A percentile compares a stretch with the other conserved stretches of the same genome.
Conservation (phyloP, 495 filamentous ascomycete species). For the Neurospora sublineolata region DNA sequence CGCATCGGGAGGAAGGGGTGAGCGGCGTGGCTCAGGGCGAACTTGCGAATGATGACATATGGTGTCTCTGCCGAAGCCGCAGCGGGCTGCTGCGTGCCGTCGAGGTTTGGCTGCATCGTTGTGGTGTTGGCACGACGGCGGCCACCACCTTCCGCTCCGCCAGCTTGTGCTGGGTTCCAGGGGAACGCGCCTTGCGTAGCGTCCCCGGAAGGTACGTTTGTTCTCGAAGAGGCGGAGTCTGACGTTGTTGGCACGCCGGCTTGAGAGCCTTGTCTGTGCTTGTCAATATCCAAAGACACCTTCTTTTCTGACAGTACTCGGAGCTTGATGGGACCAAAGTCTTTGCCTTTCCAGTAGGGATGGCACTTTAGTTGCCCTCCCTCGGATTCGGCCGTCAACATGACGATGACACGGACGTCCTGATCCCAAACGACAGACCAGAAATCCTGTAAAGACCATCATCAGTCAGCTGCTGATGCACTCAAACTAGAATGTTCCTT, state of each 20-base stretch:
- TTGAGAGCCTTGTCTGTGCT: slow-evolving; percentile 22
- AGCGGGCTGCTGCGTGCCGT: background rate
- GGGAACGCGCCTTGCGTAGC: background rate
- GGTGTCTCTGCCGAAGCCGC: slow-evolving; percentile 41
- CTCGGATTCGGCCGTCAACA: slow-evolving; percentile 91
- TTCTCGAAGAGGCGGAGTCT: slow-evolving; percentile 11
- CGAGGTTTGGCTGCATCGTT: slow-evolving; percentile 13
- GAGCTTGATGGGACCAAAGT: slow-evolving; percentile 71
- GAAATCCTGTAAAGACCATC: slow-evolving; percentile 62
- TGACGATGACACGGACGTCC: slow-evolving; percentile 86
- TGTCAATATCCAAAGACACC: slow-evolving; percentile 59
- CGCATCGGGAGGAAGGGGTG: slow-evolving; percentile 78
- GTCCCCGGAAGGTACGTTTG: background rate
- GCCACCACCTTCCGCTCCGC: slow-evolving; percentile 8
- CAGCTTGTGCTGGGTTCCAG: background rate
- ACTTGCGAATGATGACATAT: slow-evolving; percentile 75
- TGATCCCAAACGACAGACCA: slow-evolving; percentile 98
- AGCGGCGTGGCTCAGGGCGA: slow-evolving; percentile 63
- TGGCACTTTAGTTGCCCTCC: slow-evolving; percentile 93
- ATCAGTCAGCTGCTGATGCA: slow-evolving; percentile 26
- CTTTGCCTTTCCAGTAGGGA: slow-evolving; percentile 73
- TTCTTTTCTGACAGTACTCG: slow-evolving; percentile 69
- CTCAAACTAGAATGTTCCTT: background rate
- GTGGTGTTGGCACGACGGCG: slow-evolving; percentile 37
- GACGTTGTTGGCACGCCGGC: background rate